phyloP scores from a whole-genome alignment of 78 protist species.

The Anaeramoeba flamelloides region DNA sequence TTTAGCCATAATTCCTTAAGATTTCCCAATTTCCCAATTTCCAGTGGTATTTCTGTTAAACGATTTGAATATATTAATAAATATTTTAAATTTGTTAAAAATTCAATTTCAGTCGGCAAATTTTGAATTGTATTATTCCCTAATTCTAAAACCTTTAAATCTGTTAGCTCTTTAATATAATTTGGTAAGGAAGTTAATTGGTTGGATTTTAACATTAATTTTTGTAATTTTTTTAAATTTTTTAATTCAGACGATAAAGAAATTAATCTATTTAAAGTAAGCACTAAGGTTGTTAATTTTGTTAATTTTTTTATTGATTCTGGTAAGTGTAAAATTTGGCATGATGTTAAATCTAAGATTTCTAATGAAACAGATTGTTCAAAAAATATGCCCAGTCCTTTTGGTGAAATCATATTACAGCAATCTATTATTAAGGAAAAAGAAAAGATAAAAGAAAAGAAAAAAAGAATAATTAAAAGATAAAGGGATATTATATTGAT shows the following conservation, averaged over 20 bases:
- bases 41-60: neutral
- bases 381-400: neutral
- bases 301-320: neutral
- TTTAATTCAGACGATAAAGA: neutral
- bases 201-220: neutral
- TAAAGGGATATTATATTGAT: no score
- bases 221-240: neutral
- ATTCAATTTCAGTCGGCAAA: neutral
- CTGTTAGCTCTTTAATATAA: neutral
- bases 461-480: no score
- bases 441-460: no score
- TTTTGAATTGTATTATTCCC: neutral
- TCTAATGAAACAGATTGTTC: neutral
- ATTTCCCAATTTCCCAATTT: neutral
- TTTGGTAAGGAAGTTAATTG: neutral
- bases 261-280: neutral
- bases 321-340: neutral
- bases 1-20: neutral
- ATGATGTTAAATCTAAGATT: neutral
- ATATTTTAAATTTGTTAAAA: neutral
- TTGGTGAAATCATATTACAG: neutral
- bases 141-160: neutral
- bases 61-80: neutral
- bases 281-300: neutral
- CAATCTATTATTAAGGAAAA: no score